phyloP scores from a whole-genome alignment of 2,329 filamentous ascomycete species.

The Sporothrix brunneoviolacea region DNA sequence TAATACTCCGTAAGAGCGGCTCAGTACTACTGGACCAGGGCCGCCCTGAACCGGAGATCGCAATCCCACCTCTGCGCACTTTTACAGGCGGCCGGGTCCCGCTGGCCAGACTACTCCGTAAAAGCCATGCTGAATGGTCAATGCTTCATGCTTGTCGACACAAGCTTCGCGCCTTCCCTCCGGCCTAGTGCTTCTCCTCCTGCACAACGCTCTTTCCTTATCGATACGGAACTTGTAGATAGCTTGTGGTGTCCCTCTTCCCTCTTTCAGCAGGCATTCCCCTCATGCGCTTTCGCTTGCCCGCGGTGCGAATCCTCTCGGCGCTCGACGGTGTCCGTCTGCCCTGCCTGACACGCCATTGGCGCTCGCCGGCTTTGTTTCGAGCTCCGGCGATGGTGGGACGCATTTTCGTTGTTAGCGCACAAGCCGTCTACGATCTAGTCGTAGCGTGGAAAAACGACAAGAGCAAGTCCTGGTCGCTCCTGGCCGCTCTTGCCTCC shows the following conservation, averaged over 20 bases:
- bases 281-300: no score
- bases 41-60: background rate
- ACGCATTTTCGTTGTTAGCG: background rate
- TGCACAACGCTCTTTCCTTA: constrained; percentile 1
- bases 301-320: background rate
- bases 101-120: no score
- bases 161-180: no score
- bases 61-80: constrained; percentile 1
- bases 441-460: constrained; percentile 8
- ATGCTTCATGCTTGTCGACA: no score
- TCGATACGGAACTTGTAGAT: no score
- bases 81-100: background rate
- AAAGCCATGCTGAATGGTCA: constrained; percentile 4
- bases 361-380: background rate
- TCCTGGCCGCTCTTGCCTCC: background rate
- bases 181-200: background rate
- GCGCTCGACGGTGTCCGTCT: background rate
- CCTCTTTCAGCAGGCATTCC: no score
- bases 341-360: background rate
- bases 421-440: constrained; percentile 1
- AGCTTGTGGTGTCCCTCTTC: background rate
- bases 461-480: background rate
- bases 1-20: no score
- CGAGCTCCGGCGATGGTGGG: background rate
- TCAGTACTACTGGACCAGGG: no score